phyloP scores from a whole-genome alignment of 257 asterid species.

The Petunia secreta region DNA sequence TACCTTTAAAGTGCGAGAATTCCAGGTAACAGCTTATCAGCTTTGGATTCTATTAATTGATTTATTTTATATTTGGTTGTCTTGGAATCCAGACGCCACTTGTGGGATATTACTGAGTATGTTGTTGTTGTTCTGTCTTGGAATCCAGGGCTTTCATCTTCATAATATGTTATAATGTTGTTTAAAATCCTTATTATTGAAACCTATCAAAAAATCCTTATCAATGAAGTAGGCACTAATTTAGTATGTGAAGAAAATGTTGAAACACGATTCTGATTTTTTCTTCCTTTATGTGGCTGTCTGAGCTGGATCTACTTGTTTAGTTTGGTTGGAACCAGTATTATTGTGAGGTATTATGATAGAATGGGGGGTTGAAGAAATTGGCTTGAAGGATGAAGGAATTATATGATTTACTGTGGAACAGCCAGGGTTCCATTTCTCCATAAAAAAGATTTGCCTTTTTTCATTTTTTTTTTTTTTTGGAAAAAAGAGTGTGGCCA shows the following conservation, averaged over 20 bases:
- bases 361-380: not conserved
- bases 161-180: not conserved
- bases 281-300: not conserved
- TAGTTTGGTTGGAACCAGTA: not conserved
- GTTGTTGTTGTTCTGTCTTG: no score
- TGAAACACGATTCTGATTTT: constrained; percentile 2
- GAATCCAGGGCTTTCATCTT: not conserved
- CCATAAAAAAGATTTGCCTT: no score
- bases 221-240: not conserved
- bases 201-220: not conserved
- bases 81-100: not conserved
- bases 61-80: not conserved
- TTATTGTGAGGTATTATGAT: not conserved
- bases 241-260: constrained; percentile 1
- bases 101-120: no score
- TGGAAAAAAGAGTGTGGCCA: no score
- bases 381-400: constrained; percentile 9
- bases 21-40: constrained; percentile 56
- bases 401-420: not conserved
- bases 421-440: no score
- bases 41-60: not conserved
- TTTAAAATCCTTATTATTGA: not conserved
- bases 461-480: no score
- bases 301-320: not conserved
- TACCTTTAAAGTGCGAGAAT: constrained; percentile 89